Conservation (phyloP, 2,329 filamentous ascomycete species). For the Fusarium paranaense region DNA sequence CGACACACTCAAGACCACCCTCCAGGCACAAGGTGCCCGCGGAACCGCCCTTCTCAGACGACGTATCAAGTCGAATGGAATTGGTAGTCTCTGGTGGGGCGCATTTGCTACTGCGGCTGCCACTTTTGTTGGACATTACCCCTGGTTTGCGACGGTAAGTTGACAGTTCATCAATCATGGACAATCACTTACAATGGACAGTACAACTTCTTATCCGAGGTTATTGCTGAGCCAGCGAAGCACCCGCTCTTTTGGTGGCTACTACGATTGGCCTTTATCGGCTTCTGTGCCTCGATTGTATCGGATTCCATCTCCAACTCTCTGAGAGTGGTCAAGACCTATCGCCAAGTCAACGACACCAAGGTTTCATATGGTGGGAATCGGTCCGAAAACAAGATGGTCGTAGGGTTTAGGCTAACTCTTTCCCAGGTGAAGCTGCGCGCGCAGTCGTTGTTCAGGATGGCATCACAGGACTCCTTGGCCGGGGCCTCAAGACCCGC, state of each 20-base stretch:
- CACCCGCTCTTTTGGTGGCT: conserved; percentile 56
- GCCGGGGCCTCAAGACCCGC: conserved; percentile 59
- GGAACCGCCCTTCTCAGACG: conserved; percentile 57
- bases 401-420: background rate
- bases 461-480: conserved; percentile 56
- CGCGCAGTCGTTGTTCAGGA: conserved; percentile 54
- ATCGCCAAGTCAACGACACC: conserved; percentile 61
- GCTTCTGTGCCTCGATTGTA: conserved; percentile 57
- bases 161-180: fast-evolving
- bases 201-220: conserved; percentile 58
- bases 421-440: conserved; percentile 54
- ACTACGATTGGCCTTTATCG: conserved; percentile 51
- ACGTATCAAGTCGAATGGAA: conserved; percentile 56
- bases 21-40: conserved; percentile 59
- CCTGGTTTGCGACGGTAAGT: conserved; percentile 61
- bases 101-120: conserved; percentile 61
- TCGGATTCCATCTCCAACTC: conserved; percentile 62
- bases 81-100: conserved; percentile 63
- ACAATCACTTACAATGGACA: conserved; percentile 23
- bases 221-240: conserved; percentile 54
- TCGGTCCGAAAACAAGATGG: background rate
- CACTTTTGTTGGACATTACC: conserved; percentile 62
- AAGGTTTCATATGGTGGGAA: conserved; percentile 58
- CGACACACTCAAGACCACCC: conserved; percentile 62
- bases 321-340: conserved; percentile 60